Evolutionary conservation across 1,284 basidiomycete species (phyloP), one percentile per base, ranked within the genome.

Genomic region (Taiwanofungus camphoratus): DNA sequence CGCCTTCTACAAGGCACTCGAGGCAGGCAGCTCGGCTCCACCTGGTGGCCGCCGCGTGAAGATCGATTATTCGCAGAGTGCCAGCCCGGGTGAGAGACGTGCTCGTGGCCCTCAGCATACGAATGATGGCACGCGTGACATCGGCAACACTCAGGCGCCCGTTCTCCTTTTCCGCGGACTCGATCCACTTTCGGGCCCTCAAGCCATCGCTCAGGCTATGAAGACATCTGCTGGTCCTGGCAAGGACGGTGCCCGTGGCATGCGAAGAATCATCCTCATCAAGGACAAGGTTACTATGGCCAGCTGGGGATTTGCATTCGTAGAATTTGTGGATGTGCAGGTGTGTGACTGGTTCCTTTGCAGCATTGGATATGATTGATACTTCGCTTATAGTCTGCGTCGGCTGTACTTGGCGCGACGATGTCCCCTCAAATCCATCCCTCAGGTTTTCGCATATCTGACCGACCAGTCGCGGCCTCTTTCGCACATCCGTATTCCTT

Each of bases 81-180:
- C 82, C 16, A 75, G 75, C 23, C 84, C 83, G 18, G 76, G 79
- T 38, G 82, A 85, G 45, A 76, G 75, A 52, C 74, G 76, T 7
- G 71, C 78, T 35, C 63, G 69, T 26, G 76, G 71, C 38, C 73
- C 77, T 36, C 74, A 74, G 44, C 80, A 81, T 52, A 60, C 71
- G 53, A 95, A 95, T 58, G 93, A 97, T 57, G 93, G 93, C 1
- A 95, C 89, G 46, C 76, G 92, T 38, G 93, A 97, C 66, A 94
- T 97, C 57, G 93, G 90, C 48, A 88, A 85, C 49, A 66, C 81
- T 3, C 84, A 82, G 56, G 74, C 74, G n/a, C 73, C 88, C 33
- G 81, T 95, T 4, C 68, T 97, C 6, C 74, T 97, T 24, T 82
- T 97, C 54, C 81, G 93, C 31, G 89, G 90, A 7, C 71, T 97